A percentile compares a stretch with the other conserved stretches of the same genome.
phyloP scores from a whole-genome alignment of 495 filamentous ascomycete genomes.

The Glarea lozoyensis region DNA sequence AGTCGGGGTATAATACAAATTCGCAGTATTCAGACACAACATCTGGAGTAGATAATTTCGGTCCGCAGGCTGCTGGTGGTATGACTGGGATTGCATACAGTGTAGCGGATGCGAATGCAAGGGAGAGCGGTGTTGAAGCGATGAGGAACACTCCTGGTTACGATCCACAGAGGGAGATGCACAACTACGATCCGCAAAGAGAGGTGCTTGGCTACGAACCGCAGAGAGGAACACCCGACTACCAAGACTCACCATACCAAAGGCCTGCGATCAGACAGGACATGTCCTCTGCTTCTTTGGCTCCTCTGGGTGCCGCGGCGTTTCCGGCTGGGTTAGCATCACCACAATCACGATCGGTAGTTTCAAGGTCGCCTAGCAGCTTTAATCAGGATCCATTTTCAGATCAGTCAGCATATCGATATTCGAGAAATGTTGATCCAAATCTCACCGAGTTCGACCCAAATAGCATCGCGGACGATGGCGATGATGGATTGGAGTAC shows the following conservation, averaged over 20 bases:
- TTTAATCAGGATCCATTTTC: conserved; percentile 25
- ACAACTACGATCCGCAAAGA: conserved; percentile 21
- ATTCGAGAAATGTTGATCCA: conserved; percentile 49
- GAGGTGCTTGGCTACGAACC: conserved; percentile 19
- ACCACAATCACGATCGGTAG: conserved; percentile 29
- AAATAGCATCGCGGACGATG: conserved; percentile 73
- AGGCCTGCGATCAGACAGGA: conserved; percentile 3
- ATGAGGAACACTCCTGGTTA: conserved; percentile 32
- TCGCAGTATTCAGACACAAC: conserved; percentile 42
- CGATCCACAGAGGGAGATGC: conserved; percentile 4
- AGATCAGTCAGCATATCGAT: conserved; percentile 36
- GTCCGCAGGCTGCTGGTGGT: conserved; percentile 60
- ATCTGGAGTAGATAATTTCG: conserved; percentile 68
- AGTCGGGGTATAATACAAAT: conserved; percentile 13
- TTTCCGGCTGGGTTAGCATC: conserved; percentile 18
- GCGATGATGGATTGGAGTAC: conserved; percentile 67
- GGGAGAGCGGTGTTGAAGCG: conserved; percentile 66
- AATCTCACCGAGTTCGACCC: conserved; percentile 57
- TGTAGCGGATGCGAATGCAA: conserved; percentile 61
- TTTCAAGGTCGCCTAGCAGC: conserved; percentile 22
- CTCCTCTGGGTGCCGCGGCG: conserved; percentile 20
- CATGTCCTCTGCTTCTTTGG: conserved; percentile 12
- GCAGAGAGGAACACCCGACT: neutral
- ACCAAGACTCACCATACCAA: conserved; percentile 5
- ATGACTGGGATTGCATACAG: conserved; percentile 68